Conservation (phyloP, 306 rosid genomes). For the apple (Malus domestica) region ASM211411v1 NC_041805.1:24798001-24798500, state of each 20-base stretch:
- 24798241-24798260: background rate
- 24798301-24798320: no score
- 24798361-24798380: no score
- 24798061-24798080: background rate
- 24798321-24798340: no score
- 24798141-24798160: background rate
- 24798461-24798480: no score
- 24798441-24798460: no score
- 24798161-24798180: background rate
- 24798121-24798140: background rate
- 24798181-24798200: background rate
- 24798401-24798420: no score
- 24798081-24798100: background rate
- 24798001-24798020: conserved; percentile 31
- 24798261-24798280: no score
- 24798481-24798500: background rate
- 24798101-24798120: background rate
- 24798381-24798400: no score
- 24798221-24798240: background rate
- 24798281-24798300: no score
- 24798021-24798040: background rate
- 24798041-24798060: background rate
- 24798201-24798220: background rate
- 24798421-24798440: no score
- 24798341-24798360: no score